These are phyloP conservation scores for Aspergillus sp. DNA, from an alignment of 2,329 filamentous ascomycete genomes.

Conservation along the genomic window DNA sequence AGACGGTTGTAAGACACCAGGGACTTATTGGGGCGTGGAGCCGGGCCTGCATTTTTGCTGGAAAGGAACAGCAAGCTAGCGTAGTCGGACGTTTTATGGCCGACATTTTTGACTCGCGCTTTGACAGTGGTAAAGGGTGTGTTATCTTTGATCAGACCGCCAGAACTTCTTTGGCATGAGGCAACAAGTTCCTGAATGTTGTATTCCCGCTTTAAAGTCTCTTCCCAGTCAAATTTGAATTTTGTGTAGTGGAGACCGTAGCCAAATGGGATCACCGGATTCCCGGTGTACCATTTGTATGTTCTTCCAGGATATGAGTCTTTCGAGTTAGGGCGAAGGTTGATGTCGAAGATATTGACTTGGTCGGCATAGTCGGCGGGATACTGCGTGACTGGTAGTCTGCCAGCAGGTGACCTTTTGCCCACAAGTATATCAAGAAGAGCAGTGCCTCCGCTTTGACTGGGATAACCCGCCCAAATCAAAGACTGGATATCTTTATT, in stretches of 20 bases:
- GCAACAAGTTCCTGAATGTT: not conserved
- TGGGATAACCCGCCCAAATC: slow-evolving; percentile 41
- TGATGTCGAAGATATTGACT: slow-evolving; percentile 35
- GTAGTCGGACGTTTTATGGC: slow-evolving; percentile 32
- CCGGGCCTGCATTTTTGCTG: slow-evolving; percentile 26
- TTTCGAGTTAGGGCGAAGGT: slow-evolving; percentile 25
- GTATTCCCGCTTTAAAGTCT: not conserved
- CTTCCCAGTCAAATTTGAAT: slow-evolving; percentile 22
- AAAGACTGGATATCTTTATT: slow-evolving; percentile 34
- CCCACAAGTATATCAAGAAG: slow-evolving; percentile 37
- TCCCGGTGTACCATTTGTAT: slow-evolving; percentile 37
- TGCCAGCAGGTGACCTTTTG: slow-evolving; percentile 32
- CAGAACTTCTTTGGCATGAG: not conserved
- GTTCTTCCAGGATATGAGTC: slow-evolving; percentile 33
- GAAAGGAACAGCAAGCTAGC: slow-evolving; percentile 33
- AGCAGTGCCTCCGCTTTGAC: slow-evolving; percentile 38
- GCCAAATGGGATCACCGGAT: slow-evolving; percentile 36
- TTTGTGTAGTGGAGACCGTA: slow-evolving; percentile 41
- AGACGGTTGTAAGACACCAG: slow-evolving; percentile 30
- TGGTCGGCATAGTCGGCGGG: slow-evolving; percentile 40
- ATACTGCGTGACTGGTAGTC: slow-evolving; percentile 37
- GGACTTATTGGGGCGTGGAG: slow-evolving; percentile 34
- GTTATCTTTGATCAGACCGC: not conserved
- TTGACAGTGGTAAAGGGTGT: slow-evolving; percentile 24
- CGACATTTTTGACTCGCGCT: slow-evolving; percentile 30